Conservation (phyloP, 768 basidiomycete species). For the Gloeopeniophorella convolvens region DNA sequence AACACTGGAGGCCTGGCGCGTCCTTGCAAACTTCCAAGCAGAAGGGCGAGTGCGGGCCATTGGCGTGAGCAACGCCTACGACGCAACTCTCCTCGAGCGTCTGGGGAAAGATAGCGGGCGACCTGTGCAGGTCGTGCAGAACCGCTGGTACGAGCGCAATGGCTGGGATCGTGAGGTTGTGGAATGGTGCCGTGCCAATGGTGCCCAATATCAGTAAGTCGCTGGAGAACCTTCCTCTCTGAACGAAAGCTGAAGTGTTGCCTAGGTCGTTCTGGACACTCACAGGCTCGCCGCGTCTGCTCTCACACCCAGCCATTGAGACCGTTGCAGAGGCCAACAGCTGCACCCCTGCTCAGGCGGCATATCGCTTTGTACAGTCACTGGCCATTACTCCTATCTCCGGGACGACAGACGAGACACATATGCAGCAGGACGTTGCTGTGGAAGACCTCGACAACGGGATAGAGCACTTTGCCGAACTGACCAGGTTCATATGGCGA, state of each 20-base stretch:
- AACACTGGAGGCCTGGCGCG: slow-evolving; percentile 65
- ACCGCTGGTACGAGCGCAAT: slow-evolving; percentile 81
- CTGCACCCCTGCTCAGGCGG: slow-evolving; percentile 56
- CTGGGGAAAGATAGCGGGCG: slow-evolving; percentile 44
- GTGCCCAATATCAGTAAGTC: slow-evolving; percentile 65
- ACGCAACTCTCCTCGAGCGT: slow-evolving; percentile 46
- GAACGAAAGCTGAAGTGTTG: background rate
- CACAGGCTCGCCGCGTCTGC: slow-evolving; percentile 62
- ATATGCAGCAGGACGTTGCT: slow-evolving; percentile 62
- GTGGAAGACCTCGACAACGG: slow-evolving; percentile 34
- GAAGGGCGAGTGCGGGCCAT: slow-evolving; percentile 57
- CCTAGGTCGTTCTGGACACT: slow-evolving; percentile 89
- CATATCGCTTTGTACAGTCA: slow-evolving; percentile 64
- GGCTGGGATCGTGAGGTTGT: slow-evolving; percentile 64
- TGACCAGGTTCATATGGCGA: slow-evolving; percentile 29
- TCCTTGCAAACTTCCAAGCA: slow-evolving; percentile 55
- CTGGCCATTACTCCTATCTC: slow-evolving; percentile 66
- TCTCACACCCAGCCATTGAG: slow-evolving; percentile 42
- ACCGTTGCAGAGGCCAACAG: slow-evolving; percentile 39
- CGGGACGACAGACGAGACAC: slow-evolving; percentile 60
- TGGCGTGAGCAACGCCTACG: slow-evolving; percentile 76
- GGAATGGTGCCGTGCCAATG: slow-evolving; percentile 54
- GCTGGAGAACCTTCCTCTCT: slow-evolving; percentile 10
- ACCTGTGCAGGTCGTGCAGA: slow-evolving; percentile 67
- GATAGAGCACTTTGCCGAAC: slow-evolving; percentile 25